These are phyloP conservation scores for Castanospermum australe DNA, from an alignment of 306 rosid genomes.

Conservation along the genomic window DNA sequence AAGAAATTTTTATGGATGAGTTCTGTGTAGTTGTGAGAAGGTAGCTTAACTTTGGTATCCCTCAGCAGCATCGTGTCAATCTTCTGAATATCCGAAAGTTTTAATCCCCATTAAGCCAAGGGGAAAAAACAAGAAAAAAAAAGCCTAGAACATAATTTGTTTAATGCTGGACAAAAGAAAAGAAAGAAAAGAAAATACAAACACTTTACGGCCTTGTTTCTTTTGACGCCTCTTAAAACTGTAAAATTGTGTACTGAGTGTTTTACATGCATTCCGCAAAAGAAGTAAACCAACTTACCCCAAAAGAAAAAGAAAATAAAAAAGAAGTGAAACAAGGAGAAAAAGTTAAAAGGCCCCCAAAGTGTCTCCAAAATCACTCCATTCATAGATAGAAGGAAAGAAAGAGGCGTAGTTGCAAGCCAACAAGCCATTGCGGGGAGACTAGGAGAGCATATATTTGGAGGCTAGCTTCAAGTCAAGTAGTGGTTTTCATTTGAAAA, in stretches of 20 bases:
- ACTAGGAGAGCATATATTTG: background rate
- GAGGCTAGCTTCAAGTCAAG: background rate
- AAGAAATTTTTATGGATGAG: too few species aligned
- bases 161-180: background rate
- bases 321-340: background rate
- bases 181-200: background rate
- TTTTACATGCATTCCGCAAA: too few species aligned
- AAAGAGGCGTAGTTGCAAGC: background rate
- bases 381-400: background rate
- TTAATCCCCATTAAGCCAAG: background rate
- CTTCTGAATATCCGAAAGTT: background rate
- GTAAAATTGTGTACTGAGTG: too few species aligned
- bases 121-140: background rate
- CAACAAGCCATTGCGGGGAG: background rate
- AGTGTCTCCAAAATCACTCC: background rate
- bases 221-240: background rate
- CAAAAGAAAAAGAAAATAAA: background rate
- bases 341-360: background rate
- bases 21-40: too few species aligned
- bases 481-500: background rate
- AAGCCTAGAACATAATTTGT: background rate
- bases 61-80: background rate
- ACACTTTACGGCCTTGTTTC: background rate
- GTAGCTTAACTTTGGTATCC: background rate
- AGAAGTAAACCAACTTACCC: background rate